Evolutionary conservation across 805 yeast genomes (phyloP), one percentile per base, ranked within the genome.

Genomic region (Pichia kluyveri): DNA sequence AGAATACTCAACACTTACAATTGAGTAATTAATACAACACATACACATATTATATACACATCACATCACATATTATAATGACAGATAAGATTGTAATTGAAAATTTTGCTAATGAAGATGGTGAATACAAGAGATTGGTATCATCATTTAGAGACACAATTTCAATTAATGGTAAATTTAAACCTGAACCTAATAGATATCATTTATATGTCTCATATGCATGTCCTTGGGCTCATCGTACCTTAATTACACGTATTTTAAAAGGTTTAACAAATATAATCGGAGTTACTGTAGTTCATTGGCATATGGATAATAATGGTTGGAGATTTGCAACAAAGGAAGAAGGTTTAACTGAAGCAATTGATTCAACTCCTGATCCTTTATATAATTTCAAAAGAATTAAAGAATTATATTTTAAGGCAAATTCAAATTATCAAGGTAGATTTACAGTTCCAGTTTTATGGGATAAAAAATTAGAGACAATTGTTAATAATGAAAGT

Each of bases 191-290:
- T 42, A 78, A 78, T 49, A 75, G 99, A 58, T 91, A 91, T 62
- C 96, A 90, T 66, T 73, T 89, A 47, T 90, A 85, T 58, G 95
- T 88, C 11, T 83, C 93, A 0, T 71, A 74, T 43, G 96, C 96
- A 2, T 91, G 99, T 67, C 98, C 99, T 5, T 91, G 97, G 90
- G 97, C 97, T 1, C 95, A 87, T 61, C 75, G 98, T 53, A 79
- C 90, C 0, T 70, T 90, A 50, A 82, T 88, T 46, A 73, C 82
- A 3, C 69, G 96, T 46, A 66, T 75, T 12, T 69, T 91, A 53
- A 88, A 89, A 69, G 96, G 96, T 1, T 64, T 84, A 44, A 63
- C 70, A n/a, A 68, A 77, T 1, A 65, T 82, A 11, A 79, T 83
- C 51, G 77, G 80, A 3, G 72, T 82, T 32, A 79, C 90, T 19